These are phyloP conservation scores for Cercospora berteroae DNA, from an alignment of 2,329 filamentous ascomycete genomes.

Conservation along the genomic window DNA sequence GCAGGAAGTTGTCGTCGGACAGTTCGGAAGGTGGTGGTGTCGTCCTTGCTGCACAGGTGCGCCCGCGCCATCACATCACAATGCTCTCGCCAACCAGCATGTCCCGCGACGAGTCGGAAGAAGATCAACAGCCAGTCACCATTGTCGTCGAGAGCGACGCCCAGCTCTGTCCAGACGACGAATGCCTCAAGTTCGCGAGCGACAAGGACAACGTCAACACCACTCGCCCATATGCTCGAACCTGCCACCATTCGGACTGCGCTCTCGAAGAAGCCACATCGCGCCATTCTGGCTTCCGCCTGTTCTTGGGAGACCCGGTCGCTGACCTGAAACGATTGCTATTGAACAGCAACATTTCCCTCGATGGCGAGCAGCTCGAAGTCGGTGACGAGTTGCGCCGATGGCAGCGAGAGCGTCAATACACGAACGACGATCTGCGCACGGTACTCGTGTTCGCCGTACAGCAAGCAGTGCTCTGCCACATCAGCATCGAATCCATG, in stretches of 20 bases:
- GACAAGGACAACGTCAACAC: neutral
- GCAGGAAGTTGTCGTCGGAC: neutral
- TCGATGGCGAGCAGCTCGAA: neutral
- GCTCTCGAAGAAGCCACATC: neutral
- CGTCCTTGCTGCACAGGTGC: neutral
- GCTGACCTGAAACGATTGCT: constrained; percentile 1
- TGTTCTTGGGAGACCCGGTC: neutral
- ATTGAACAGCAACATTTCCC: neutral
- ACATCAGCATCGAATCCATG: neutral
- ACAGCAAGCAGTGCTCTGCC: neutral
- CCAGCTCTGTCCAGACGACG: neutral
- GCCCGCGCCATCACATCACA: neutral
- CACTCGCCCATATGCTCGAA: neutral
- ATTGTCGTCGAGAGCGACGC: neutral
- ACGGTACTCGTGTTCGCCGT: neutral
- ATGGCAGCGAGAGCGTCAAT: neutral
- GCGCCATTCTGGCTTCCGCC: neutral
- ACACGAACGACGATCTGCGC: neutral
- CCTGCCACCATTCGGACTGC: neutral
- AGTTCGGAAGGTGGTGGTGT: neutral
- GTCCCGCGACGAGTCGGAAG: neutral
- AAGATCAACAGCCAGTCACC: neutral
- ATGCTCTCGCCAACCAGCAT: neutral
- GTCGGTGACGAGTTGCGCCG: neutral
- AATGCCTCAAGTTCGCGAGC: neutral